phyloP scores from a whole-genome alignment of 768 basidiomycete genomes.

The Aureoboletus auriporus region DNA sequence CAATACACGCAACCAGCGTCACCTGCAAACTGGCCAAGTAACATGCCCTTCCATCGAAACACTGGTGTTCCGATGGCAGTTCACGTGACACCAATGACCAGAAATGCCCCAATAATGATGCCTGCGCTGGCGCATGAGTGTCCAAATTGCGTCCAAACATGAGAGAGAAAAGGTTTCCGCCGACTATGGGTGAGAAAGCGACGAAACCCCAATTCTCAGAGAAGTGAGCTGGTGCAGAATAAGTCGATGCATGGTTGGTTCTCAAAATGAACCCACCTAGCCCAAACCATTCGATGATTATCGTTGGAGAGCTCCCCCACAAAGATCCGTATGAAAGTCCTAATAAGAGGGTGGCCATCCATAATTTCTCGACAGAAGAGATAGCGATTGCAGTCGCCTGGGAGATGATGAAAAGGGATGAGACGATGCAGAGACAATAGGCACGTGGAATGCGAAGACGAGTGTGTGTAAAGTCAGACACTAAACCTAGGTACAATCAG shows the following conservation, averaged over 20 bases:
- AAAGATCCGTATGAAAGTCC: constrained; percentile 61
- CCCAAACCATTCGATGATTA: constrained; percentile 88
- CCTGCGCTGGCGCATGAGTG: constrained; percentile 43
- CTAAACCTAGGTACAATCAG: constrained; percentile 44
- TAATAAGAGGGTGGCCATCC: constrained; percentile 41
- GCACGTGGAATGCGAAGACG: constrained; percentile 59
- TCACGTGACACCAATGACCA: constrained; percentile 10
- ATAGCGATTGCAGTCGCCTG: constrained; percentile 58
- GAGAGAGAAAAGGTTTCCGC: constrained; percentile 81
- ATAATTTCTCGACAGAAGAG: constrained; percentile 57
- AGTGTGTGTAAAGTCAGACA: constrained; percentile 61
- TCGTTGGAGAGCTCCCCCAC: constrained; percentile 72
- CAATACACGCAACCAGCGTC: constrained; percentile 33
- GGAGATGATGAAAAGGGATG: constrained; percentile 64
- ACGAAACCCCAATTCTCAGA: constrained; percentile 87
- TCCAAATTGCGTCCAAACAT: constrained; percentile 81
- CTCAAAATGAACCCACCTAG: constrained; percentile 49
- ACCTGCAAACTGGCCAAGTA: constrained; percentile 57
- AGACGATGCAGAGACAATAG: constrained; percentile 64
- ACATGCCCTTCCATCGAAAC: constrained; percentile 54
- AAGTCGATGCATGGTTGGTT: background rate
- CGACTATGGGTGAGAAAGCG: constrained; percentile 68
- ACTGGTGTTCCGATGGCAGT: constrained; percentile 38
- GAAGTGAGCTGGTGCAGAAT: constrained; percentile 49
- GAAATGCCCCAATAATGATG: background rate